Percentiles rank a stretch among this genome's conserved stretches.
Conservation (phyloP, 2,329 filamentous ascomycete genomes). For the Fusarium hostae region DNA sequence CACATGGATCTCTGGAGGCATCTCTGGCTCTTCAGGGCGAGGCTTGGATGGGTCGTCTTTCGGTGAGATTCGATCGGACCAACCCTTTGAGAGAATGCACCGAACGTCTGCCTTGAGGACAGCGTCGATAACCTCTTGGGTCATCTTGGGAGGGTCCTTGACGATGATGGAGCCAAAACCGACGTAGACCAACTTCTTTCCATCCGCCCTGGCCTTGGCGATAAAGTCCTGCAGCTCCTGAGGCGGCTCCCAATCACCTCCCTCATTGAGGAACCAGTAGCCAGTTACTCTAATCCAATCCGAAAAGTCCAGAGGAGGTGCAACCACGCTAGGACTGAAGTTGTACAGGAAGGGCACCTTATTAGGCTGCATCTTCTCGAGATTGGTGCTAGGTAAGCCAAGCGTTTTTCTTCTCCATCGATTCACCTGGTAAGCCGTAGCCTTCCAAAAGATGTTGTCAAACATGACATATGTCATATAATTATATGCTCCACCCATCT, state of each 20-base stretch:
- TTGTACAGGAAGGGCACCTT: conserved; percentile 99
- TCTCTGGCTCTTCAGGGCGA: conserved; percentile 70
- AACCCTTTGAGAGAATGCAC: conserved; percentile 95
- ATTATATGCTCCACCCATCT: conserved; percentile 96
- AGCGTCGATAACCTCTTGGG: conserved; percentile 90
- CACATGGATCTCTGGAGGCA: conserved; percentile 82
- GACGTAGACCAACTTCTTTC: conserved; percentile 94
- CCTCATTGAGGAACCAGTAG: conserved; percentile 96
- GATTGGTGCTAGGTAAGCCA: conserved; percentile 79
- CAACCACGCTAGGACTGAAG: conserved; percentile 93
- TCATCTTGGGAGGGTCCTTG: conserved; percentile 86
- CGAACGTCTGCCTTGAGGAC: conserved; percentile 91
- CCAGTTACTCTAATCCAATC: conserved; percentile 98
- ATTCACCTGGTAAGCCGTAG: conserved; percentile 91
- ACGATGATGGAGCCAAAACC: conserved; percentile 98
- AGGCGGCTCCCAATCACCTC: conserved; percentile 75
- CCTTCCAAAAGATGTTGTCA: conserved; percentile 96
- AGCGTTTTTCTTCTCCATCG: conserved; percentile 87
- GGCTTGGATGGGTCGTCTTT: conserved; percentile 59
- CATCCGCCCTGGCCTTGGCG: conserved; percentile 78
- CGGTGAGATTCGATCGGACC: conserved; percentile 81
- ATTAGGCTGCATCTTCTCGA: conserved; percentile 94
- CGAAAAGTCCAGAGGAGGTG: conserved; percentile 91
- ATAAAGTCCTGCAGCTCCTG: conserved; percentile 84
- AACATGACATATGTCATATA: conserved; percentile 96